Conservation (phyloP, 768 basidiomycete genomes). For the Leucosporidium scottii region DNA sequence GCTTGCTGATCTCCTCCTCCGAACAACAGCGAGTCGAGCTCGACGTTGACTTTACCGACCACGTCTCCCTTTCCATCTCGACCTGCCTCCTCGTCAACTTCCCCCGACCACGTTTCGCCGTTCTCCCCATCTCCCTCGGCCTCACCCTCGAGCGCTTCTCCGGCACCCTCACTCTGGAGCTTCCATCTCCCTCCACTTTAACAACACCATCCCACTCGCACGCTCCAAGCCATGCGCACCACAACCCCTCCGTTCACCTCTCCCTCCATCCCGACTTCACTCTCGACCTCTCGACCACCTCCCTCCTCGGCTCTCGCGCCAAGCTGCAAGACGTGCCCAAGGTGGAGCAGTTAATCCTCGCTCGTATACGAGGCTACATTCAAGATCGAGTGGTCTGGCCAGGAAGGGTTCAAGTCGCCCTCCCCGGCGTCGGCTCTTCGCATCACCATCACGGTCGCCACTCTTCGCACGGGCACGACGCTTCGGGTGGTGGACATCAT, state of each 20-base stretch:
- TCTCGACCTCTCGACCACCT: constrained; percentile 77
- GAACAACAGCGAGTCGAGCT: constrained; percentile 63
- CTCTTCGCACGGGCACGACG: too few relatives aligned
- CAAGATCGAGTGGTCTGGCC: constrained; percentile 34
- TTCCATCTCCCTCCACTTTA: constrained; percentile 49
- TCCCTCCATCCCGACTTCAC: constrained; percentile 78
- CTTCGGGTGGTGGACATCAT: background rate
- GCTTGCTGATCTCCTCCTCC: background rate
- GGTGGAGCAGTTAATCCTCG: constrained; percentile 84
- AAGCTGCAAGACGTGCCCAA: constrained; percentile 97
- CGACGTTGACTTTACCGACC: constrained; percentile 76
- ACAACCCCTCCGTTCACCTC: constrained; percentile 60
- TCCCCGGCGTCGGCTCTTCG: constrained; percentile 10
- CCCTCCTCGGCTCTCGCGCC: constrained; percentile 90
- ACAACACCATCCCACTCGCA: constrained; percentile 28
- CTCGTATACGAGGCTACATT: constrained; percentile 63
- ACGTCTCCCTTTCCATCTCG: constrained; percentile 56
- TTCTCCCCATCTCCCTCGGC: constrained; percentile 62
- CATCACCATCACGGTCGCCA: background rate
- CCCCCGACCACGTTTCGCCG: constrained; percentile 47
- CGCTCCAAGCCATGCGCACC: constrained; percentile 42
- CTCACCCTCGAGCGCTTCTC: constrained; percentile 78
- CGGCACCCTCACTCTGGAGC: constrained; percentile 63
- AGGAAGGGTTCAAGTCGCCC: constrained; percentile 18
- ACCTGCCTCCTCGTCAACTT: constrained; percentile 47